phyloP scores from a whole-genome alignment of 139 green algal species.

The Chlamydomonas sp. region DNA sequence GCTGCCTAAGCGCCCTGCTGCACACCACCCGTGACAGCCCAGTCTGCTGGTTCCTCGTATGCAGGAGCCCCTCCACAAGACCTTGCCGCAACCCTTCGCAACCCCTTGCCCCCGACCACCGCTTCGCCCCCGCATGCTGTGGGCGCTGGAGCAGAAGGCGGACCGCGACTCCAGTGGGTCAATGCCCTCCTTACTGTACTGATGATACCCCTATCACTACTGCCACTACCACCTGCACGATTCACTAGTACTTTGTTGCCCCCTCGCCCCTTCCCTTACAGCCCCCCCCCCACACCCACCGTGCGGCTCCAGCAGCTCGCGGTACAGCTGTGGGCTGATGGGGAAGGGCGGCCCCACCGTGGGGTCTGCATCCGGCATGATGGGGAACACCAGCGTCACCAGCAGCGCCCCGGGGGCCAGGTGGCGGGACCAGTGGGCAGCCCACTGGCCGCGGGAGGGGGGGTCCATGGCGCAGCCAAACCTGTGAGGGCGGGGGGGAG shows the following conservation, averaged over 20 bases:
- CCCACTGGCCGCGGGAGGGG: constrained; percentile 62
- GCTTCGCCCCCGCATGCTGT: too few relatives aligned
- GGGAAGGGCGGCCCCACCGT: neutral
- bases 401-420: constrained; percentile 61
- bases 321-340: constrained; percentile 63
- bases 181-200: too few relatives aligned
- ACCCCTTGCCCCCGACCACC: too few relatives aligned
- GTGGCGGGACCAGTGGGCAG: constrained; percentile 48
- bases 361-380: too few relatives aligned
- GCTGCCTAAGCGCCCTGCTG: neutral
- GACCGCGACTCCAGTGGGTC: too few relatives aligned
- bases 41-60: neutral
- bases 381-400: constrained; percentile 69
- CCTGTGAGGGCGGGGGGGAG: neutral
- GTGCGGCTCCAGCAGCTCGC: constrained; percentile 46
- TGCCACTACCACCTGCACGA: too few relatives aligned
- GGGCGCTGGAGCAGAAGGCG: too few relatives aligned
- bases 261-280: too few relatives aligned
- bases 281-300: neutral
- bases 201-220: too few relatives aligned
- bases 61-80: neutral
- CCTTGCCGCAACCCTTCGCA: neutral
- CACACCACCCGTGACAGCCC: neutral
- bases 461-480: constrained; percentile 80
- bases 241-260: too few relatives aligned